Evolutionary conservation across 371 early-diverging fungal genomes (phyloP).

Genomic region (Phascolomyces articulosus): DNA sequence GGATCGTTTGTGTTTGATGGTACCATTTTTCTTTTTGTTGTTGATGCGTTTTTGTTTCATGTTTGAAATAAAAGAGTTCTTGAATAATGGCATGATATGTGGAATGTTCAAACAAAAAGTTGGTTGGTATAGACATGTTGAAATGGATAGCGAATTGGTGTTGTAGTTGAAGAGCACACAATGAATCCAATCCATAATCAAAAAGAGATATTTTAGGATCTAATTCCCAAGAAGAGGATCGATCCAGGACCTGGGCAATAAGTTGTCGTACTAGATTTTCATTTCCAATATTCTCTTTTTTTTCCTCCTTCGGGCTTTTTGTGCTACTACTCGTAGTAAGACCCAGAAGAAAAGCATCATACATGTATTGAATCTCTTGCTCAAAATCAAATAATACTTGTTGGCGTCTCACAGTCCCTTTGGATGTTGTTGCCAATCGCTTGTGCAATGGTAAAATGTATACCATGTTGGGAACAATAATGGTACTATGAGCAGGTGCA

Average conservation of each 20-base stretch:
- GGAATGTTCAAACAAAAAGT: slow-evolving; percentile 32
- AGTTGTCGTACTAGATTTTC: too few species aligned
- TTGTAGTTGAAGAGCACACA: slow-evolving; percentile 12
- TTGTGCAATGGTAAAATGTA: slow-evolving; percentile 28
- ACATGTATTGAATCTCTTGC: slow-evolving; percentile 26
- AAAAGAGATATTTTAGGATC: slow-evolving; percentile 11
- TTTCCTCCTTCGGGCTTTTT: too few species aligned
- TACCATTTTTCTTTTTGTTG: slow-evolving; percentile 12
- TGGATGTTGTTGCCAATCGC: slow-evolving; percentile 26
- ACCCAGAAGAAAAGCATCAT: slow-evolving; percentile 23
- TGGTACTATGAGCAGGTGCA: slow-evolving; percentile 31
- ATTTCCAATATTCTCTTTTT: too few species aligned
- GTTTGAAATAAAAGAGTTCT: neutral
- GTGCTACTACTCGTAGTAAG: too few species aligned
- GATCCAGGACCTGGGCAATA: too few species aligned
- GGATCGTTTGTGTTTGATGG: slow-evolving; percentile 9
- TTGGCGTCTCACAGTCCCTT: slow-evolving; percentile 28
- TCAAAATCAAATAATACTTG: slow-evolving; percentile 15
- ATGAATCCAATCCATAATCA: slow-evolving; percentile 18
- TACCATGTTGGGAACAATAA: slow-evolving; percentile 38
- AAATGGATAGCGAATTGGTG: slow-evolving; percentile 18
- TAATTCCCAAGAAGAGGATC: too few species aligned
- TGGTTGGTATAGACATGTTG: slow-evolving; percentile 18
- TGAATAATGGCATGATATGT: slow-evolving; percentile 19
- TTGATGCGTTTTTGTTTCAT: too few species aligned